These are phyloP conservation scores for Leptosphaerulina australis DNA, from an alignment of 2,329 filamentous ascomycete species.

Conservation along the genomic window DNA sequence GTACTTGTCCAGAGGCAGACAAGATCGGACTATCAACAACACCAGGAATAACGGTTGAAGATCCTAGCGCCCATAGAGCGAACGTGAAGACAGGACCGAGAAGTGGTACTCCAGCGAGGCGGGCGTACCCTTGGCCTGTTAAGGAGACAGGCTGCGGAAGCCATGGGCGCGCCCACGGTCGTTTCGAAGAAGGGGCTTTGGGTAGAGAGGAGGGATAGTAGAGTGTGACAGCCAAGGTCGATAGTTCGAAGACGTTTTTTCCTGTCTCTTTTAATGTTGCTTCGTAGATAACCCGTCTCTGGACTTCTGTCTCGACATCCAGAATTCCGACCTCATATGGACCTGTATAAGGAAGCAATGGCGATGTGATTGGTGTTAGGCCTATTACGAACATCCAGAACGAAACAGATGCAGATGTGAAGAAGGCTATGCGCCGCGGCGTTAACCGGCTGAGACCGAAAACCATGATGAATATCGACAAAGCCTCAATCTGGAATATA, in stretches of 20 bases:
- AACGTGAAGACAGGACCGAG: conserved; percentile 50
- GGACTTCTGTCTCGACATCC: conserved; percentile 52
- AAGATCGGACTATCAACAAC: conserved; percentile 52
- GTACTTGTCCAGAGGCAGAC: conserved; percentile 25
- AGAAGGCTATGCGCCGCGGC: conserved; percentile 33
- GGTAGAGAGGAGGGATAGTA: conserved; percentile 52
- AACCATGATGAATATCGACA: conserved; percentile 23
- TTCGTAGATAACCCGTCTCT: conserved; percentile 44
- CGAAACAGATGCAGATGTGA: conserved; percentile 37
- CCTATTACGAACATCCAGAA: conserved; percentile 47
- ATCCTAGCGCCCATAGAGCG: conserved; percentile 51
- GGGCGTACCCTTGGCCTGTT: conserved; percentile 53
- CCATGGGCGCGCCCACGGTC: conserved; percentile 51
- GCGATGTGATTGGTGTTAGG: conserved; percentile 51
- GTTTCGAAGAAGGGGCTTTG: conserved; percentile 25
- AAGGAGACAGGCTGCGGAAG: conserved; percentile 52
- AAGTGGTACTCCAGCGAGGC: conserved; percentile 49
- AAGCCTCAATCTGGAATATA: not conserved
- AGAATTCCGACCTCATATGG: conserved; percentile 52
- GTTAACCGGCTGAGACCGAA: conserved; percentile 31
- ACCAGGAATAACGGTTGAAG: conserved; percentile 52
- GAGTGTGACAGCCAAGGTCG: conserved; percentile 53
- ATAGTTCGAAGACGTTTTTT: conserved; percentile 52
- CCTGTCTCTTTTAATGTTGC: conserved; percentile 48
- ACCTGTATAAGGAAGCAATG: conserved; percentile 52